Evolutionary conservation across 441 rosid species (phyloP), one percentile per base, ranked within the genome.

Genomic region (Croton setiger): DNA sequence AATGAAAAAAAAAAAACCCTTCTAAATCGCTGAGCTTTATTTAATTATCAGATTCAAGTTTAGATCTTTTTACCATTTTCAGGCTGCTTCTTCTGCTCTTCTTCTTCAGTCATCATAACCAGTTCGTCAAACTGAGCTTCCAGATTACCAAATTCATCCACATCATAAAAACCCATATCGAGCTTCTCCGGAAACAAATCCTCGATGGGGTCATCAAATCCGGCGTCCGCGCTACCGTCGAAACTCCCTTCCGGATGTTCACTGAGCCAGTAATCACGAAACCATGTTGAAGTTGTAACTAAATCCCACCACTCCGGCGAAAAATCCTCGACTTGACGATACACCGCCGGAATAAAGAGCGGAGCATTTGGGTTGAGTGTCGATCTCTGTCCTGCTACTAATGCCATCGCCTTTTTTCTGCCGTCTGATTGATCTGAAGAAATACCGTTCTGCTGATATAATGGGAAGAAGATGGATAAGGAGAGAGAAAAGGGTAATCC

Each of bases 261-360:
- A 63, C 73, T 79, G 48, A 79, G 68, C 87, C 85, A 83, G 69
- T 65, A 83, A 39, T 83, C 80, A 49, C 80, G 79, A 63, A 79
- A 83, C 77, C 82, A 77, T 3, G 80, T 31, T n/a, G 80, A 80
- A 3, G 74, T 79, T 72, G 70, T 76, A 66, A 83, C 83, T 9
- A 83, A 72, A 23, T 80, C 79, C 86, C 86, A 83, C 86, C 86
- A 83, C 54, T 77, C 80, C 37, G 85, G 80, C 21, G 85, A 83
- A 73, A 83, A 83, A 72, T 83, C 87, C 82, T 81, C 87, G 76
- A 83, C 85, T 54, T 67, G 72, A 15, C 80, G 74, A 67, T 75
- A 75, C 33, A 31, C 71, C 0, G 57, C 57, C 9, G 78, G 75
- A 44, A 75, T 55, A 37, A 70, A 75, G 51, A 68, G 43, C 37